Evolutionary conservation across 257 asterid species (phyloP).

Genomic region (Schizonepeta tenuifolia): DNA sequence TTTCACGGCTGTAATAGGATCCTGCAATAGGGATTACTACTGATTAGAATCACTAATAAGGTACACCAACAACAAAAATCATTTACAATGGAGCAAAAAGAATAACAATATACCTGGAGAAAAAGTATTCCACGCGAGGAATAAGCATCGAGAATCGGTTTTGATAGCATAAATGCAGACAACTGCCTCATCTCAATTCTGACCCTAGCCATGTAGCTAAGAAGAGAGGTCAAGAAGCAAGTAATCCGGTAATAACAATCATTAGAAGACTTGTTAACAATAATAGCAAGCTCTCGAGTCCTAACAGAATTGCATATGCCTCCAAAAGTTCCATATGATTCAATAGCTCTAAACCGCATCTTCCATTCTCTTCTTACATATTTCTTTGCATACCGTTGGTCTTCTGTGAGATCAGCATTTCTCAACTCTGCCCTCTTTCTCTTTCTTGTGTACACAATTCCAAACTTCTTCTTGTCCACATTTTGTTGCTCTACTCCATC

Average conservation of each 20-base stretch:
- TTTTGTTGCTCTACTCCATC: conserved; percentile 31
- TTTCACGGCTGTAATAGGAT: conserved; percentile 33
- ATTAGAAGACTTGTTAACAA: conserved; percentile 43
- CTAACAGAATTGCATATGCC: conserved; percentile 17
- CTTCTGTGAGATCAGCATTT: conserved; percentile 28
- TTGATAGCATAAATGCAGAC: conserved; percentile 52
- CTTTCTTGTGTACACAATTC: conserved; percentile 68
- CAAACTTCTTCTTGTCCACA: conserved; percentile 48
- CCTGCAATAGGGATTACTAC: conserved; percentile 49
- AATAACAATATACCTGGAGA: conserved; percentile 55
- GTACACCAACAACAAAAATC: not conserved
- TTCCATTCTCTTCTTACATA: conserved; percentile 59
- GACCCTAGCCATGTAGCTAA: conserved; percentile 63
- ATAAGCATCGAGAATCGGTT: conserved; percentile 53
- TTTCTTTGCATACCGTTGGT: conserved; percentile 58
- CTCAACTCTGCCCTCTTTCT: conserved; percentile 40
- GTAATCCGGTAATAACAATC: conserved; percentile 47
- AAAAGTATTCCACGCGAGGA: conserved; percentile 60
- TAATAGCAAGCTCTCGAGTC: conserved; percentile 39
- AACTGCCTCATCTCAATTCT: conserved; percentile 49
- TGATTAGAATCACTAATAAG: not conserved
- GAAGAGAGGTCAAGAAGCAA: conserved; percentile 56
- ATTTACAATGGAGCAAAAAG: not conserved
- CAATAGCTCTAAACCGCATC: conserved; percentile 36
- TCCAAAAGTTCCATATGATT: conserved; percentile 20